Evolutionary conservation across 192 early-diverging fungal species (phyloP).

Genomic region (Coemansia sp.): DNA sequence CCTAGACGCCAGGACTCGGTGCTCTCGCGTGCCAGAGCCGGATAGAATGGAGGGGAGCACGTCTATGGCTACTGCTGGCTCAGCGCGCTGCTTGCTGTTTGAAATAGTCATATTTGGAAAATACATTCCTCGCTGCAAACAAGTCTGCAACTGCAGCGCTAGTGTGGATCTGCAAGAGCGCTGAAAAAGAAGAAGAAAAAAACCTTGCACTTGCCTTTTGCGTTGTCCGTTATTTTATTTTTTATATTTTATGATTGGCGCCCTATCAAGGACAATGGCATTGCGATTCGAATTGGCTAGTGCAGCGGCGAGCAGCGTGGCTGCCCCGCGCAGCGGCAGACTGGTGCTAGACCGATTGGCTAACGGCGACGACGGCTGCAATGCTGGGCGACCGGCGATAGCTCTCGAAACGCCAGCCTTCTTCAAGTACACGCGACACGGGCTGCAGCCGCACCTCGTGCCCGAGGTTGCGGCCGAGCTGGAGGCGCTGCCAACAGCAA

Average conservation of each 20-base stretch:
- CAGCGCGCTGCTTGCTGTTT: neutral
- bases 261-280: constrained; percentile 24
- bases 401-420: constrained; percentile 43
- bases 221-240: neutral
- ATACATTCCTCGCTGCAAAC: too few species aligned
- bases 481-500: constrained; percentile 25
- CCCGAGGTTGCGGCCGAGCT: constrained; percentile 49
- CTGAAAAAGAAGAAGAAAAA: too few species aligned
- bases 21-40: neutral
- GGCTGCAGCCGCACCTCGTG: constrained; percentile 53
- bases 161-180: too few species aligned
- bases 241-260: neutral
- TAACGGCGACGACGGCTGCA: neutral
- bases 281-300: constrained; percentile 36
- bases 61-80: neutral
- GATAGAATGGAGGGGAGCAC: neutral
- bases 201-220: neutral
- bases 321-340: constrained; percentile 28
- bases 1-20: neutral
- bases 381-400: neutral
- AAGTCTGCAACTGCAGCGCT: neutral
- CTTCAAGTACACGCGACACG: constrained; percentile 50
- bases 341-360: constrained; percentile 21
- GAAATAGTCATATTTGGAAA: neutral
- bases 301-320: neutral